phyloP scores from a whole-genome alignment of 1,139 yeast genomes.

The Candida buenavistaensis region DNA sequence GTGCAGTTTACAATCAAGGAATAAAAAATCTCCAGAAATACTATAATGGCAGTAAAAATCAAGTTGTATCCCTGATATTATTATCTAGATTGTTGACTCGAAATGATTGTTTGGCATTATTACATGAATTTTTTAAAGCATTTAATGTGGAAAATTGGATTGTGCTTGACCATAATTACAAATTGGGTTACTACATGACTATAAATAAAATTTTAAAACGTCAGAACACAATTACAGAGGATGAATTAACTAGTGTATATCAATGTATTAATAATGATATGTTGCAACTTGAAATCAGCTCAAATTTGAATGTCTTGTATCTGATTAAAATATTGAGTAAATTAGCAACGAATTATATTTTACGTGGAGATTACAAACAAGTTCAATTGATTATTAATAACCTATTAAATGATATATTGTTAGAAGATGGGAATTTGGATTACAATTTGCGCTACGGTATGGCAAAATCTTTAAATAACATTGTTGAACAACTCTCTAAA shows the following conservation, averaged over 20 bases:
- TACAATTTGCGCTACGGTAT: constrained; percentile 34
- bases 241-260: constrained; percentile 17
- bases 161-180: constrained; percentile 16
- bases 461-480: constrained; percentile 35
- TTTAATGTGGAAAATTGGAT: constrained; percentile 17
- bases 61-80: constrained; percentile 34
- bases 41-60: constrained; percentile 31
- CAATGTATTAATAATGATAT: constrained; percentile 15
- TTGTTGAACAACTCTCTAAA: constrained; percentile 21
- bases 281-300: constrained; percentile 7
- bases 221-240: constrained; percentile 10
- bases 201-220: constrained; percentile 38
- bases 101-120: constrained; percentile 23
- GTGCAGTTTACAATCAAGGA: constrained; percentile 35
- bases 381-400: constrained; percentile 30
- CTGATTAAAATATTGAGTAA: constrained; percentile 37
- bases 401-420: constrained; percentile 30
- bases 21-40: constrained; percentile 22
- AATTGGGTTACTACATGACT: constrained; percentile 39
- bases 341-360: constrained; percentile 22
- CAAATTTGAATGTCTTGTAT: constrained; percentile 27
- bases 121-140: constrained; percentile 21
- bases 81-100: constrained; percentile 38
- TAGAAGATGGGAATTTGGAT: constrained; percentile 26
- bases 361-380: constrained; percentile 15